Conservation (phyloP, 2,329 filamentous ascomycete genomes). For the Beauveria rudraprayagi region DNA sequence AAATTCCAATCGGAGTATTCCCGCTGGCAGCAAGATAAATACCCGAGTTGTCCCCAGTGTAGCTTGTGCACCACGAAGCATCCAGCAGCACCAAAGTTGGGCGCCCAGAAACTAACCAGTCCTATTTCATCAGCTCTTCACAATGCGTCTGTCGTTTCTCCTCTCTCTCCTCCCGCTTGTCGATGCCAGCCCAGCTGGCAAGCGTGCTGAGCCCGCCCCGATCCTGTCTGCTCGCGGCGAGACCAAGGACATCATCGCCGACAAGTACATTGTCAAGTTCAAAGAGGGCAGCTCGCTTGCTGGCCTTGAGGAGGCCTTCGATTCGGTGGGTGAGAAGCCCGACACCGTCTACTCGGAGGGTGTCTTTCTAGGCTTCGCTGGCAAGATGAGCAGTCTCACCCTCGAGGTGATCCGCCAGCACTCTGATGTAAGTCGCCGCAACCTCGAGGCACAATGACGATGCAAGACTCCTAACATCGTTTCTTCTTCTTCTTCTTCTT, state of each 20-base stretch:
- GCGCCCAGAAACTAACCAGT: too few relatives aligned
- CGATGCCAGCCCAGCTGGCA: not conserved
- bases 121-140: not conserved
- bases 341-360: conserved; percentile 16
- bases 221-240: conserved; percentile 13
- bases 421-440: conserved; percentile 8
- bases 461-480: too few relatives aligned
- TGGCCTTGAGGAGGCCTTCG: conserved; percentile 10
- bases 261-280: conserved; percentile 19
- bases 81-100: too few relatives aligned
- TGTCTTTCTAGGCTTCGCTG: conserved; percentile 15
- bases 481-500: too few relatives aligned
- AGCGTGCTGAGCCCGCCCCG: conserved; percentile 15
- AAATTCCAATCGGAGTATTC: not conserved
- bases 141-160: conserved; percentile 3
- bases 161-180: conserved; percentile 9
- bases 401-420: conserved; percentile 14
- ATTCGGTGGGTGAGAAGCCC: conserved; percentile 13
- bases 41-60: not conserved
- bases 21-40: not conserved
- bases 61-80: not conserved
- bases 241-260: conserved; percentile 8
- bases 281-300: conserved; percentile 12
- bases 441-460: too few relatives aligned
- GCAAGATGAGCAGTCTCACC: conserved; percentile 10